Conservation (phyloP, 257 asterid species). For the Solanum ahanhuiri region DNA sequence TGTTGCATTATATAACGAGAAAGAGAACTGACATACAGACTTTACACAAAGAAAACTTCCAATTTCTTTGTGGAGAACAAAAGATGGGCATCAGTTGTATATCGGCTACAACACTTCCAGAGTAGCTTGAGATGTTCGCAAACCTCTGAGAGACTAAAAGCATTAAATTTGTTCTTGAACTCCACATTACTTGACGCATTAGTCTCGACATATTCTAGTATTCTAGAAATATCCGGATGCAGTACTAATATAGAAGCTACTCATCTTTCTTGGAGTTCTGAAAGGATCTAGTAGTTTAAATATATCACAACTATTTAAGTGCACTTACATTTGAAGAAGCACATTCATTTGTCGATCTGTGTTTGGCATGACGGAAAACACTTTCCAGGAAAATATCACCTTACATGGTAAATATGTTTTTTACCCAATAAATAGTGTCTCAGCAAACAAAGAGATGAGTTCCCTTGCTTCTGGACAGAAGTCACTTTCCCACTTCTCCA, state of each 20-base stretch:
- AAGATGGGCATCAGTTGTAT: background rate
- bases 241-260: background rate
- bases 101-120: background rate
- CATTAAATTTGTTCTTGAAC: background rate
- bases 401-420: background rate
- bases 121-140: background rate
- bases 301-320: background rate
- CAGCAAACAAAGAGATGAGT: background rate
- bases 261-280: background rate
- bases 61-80: background rate
- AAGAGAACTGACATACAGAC: background rate
- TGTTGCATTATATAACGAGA: background rate
- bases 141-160: background rate
- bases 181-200: background rate
- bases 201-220: background rate
- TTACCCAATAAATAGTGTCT: background rate
- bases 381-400: background rate
- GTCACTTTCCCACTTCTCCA: background rate
- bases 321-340: background rate
- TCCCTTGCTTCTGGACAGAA: background rate
- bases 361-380: background rate
- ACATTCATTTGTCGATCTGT: background rate
- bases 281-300: background rate
- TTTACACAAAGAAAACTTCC: background rate
- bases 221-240: background rate